phyloP scores from a whole-genome alignment of 1,284 basidiomycete genomes.

The Moesziomyces antarcticus region DNA sequence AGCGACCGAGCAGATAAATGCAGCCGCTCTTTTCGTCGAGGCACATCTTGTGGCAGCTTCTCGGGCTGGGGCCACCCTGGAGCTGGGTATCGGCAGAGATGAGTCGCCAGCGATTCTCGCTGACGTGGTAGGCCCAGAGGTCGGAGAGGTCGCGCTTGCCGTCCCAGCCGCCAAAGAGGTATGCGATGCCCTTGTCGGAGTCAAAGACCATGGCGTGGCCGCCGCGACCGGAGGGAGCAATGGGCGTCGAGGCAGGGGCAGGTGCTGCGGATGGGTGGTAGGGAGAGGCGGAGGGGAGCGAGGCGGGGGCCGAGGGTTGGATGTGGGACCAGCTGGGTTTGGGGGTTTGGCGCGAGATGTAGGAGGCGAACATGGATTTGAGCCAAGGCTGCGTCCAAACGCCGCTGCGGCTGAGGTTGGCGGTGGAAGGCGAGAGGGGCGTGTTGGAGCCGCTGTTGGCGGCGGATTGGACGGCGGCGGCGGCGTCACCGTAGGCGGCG shows the following conservation, averaged over 20 bases:
- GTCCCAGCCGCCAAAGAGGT: conserved; percentile 84
- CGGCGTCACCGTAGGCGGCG: conserved; percentile 49
- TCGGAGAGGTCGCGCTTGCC: conserved; percentile 77
- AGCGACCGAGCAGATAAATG: conserved; percentile 74
- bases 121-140: conserved; percentile 80
- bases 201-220: conserved; percentile 87
- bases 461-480: conserved; percentile 8
- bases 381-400: conserved; percentile 40
- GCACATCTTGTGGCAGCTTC: conserved; percentile 85
- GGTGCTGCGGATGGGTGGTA: not conserved
- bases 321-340: conserved; percentile 52
- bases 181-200: conserved; percentile 74
- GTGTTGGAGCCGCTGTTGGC: conserved; percentile 26
- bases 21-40: conserved; percentile 77
- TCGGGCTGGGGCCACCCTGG: conserved; percentile 76
- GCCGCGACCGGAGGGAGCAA: conserved; percentile 71
- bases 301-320: conserved; percentile 22
- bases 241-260: not conserved
- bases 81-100: conserved; percentile 74
- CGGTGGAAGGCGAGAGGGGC: conserved; percentile 20
- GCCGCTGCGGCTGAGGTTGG: conserved; percentile 34
- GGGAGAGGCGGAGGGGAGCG: not conserved
- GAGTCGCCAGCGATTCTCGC: conserved; percentile 75
- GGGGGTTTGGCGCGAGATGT: conserved; percentile 51
- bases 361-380: conserved; percentile 55